phyloP scores from a whole-genome alignment of 2,329 filamentous ascomycete genomes.

The Fusarium marasasianum region DNA sequence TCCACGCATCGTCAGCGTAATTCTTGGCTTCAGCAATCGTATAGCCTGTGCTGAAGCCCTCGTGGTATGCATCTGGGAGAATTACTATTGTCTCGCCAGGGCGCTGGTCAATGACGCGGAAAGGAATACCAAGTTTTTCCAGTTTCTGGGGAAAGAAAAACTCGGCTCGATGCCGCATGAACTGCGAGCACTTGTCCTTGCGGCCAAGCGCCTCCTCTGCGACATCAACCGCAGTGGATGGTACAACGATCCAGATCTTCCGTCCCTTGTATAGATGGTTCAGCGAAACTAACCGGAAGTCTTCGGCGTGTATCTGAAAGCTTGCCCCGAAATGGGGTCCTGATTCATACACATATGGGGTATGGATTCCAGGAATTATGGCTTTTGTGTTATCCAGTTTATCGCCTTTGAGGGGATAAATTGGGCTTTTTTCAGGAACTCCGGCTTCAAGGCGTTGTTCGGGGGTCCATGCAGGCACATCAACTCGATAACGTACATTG shows the following conservation, averaged over 20 bases:
- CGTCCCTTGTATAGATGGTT: conserved; percentile 53
- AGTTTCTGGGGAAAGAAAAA: conserved; percentile 54
- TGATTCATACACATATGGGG: conserved; percentile 54
- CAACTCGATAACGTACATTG: conserved; percentile 50
- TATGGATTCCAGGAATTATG: conserved; percentile 53
- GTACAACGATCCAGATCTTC: conserved; percentile 53
- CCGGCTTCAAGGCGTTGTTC: conserved; percentile 49
- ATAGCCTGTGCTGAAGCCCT: conserved; percentile 54
- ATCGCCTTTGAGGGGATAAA: conserved; percentile 51
- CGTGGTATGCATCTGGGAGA: conserved; percentile 52
- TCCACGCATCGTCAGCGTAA: conserved; percentile 51
- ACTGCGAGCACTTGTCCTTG: conserved; percentile 49
- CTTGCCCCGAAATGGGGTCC: conserved; percentile 51
- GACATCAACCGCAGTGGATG: conserved; percentile 48
- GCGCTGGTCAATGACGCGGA: conserved; percentile 51
- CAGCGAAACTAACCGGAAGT: conserved; percentile 51
- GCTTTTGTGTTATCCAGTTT: conserved; percentile 50
- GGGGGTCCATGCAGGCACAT: conserved; percentile 52
- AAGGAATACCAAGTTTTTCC: conserved; percentile 50
- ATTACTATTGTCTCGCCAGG: conserved; percentile 54
- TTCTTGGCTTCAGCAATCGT: conserved; percentile 54
- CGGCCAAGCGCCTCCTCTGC: conserved; percentile 49
- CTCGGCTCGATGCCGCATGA: conserved; percentile 54
- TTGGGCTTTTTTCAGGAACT: conserved; percentile 50
- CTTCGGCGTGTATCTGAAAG: conserved; percentile 54